Percentiles rank a stretch among this genome's conserved stretches.
Conservation (phyloP, 441 rosid genomes). For the Gossypium laxum region DNA sequence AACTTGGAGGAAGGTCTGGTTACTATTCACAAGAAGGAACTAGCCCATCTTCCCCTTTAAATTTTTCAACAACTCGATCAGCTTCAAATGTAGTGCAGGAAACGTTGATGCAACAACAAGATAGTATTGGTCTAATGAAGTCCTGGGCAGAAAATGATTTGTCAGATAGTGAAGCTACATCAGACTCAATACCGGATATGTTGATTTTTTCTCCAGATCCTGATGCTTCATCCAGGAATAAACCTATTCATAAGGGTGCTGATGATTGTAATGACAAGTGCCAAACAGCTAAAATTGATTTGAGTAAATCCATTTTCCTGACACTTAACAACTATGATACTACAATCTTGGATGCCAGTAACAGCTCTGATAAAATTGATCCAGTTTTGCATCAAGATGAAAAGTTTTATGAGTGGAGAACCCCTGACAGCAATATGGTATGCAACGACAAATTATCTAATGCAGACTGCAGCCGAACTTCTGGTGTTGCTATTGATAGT, state of each 20-base stretch:
- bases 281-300: constrained; percentile 15
- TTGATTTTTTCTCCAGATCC: constrained; percentile 21
- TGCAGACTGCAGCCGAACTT: constrained; percentile 19
- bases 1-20: constrained; percentile 35
- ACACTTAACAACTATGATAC: constrained; percentile 16
- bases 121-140: constrained; percentile 23
- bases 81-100: constrained; percentile 29
- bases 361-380: constrained; percentile 17
- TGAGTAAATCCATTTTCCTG: constrained; percentile 2
- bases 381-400: constrained; percentile 24
- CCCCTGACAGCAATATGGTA: constrained; percentile 16
- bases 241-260: constrained; percentile 22
- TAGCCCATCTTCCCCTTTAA: constrained; percentile 42
- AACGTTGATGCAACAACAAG: constrained; percentile 27
- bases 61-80: constrained; percentile 28
- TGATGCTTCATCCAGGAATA: constrained; percentile 17
- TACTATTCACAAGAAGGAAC: constrained; percentile 48
- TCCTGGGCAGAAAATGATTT: constrained; percentile 27
- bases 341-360: constrained; percentile 18
- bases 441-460: constrained; percentile 14
- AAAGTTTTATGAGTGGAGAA: constrained; percentile 19
- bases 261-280: constrained; percentile 13
- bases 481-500: constrained; percentile 21
- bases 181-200: constrained; percentile 17
- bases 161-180: constrained; percentile 22